Percentiles rank a stretch among this genome's conserved stretches.
phyloP scores from a whole-genome alignment of 2,329 filamentous ascomycete genomes.

The Knufia fluminis region DNA sequence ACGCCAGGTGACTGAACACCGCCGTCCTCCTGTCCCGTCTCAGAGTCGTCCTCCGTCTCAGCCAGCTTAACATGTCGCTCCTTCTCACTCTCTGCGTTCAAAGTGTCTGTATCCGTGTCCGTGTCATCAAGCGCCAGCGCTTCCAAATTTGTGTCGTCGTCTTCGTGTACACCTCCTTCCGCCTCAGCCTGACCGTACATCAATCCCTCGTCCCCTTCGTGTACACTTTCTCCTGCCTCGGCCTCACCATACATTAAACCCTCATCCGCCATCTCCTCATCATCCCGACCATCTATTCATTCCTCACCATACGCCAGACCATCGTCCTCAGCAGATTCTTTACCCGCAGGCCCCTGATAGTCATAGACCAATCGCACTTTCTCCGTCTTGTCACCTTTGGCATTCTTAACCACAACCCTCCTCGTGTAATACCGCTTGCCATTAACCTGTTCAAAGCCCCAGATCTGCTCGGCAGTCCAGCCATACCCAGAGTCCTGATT shows the following conservation, averaged over 20 bases:
- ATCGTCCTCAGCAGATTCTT: conserved; percentile 14
- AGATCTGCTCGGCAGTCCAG: conserved; percentile 46
- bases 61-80: not conserved
- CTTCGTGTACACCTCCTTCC: too few relatives aligned
- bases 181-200: too few relatives aligned
- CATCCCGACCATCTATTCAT: conserved; percentile 10
- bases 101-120: not conserved
- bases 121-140: too few relatives aligned
- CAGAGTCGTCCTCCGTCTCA: not conserved
- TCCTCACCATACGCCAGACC: conserved; percentile 18
- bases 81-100: not conserved
- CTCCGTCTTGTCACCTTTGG: conserved; percentile 25
- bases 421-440: conserved; percentile 35
- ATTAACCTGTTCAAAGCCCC: conserved; percentile 38
- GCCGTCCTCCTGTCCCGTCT: not conserved
- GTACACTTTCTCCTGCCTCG: not conserved
- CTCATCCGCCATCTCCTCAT: not conserved
- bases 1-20: not conserved
- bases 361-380: conserved; percentile 35
- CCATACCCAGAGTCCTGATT: conserved; percentile 31
- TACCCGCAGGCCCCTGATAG: conserved; percentile 24
- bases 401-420: conserved; percentile 34
- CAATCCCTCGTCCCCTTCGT: too few relatives aligned
- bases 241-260: not conserved
- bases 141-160: too few relatives aligned